Base-by-base conservation (phyloP, 1,139 yeast genomes). In the Blastobotrys malaysiensis region DNA sequence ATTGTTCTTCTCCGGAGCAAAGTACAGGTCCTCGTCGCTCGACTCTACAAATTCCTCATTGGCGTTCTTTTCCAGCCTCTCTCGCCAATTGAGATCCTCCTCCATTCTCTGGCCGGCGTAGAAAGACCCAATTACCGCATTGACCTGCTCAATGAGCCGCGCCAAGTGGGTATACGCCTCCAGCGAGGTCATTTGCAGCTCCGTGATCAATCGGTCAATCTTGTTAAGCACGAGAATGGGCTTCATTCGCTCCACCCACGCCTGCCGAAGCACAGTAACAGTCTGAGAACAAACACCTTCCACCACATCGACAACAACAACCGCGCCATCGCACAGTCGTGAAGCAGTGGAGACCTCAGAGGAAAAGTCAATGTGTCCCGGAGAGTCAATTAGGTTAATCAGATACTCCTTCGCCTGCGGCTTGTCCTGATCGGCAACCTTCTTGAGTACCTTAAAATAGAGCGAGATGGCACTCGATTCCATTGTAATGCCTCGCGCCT, bases 271-370 rank as follows among this genome's bases (percentile, higher is more conserved):
- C 1, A 95, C 99, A 22, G 95, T 91, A 9, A 93, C 88, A 0
- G 99, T 95, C 68, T 93, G 99, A 0, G 97, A 90, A 65, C 98
- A 90, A 0, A 95, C 98, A 31, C 99, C 99, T 72, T 95, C 99
- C 2, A 95, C 97, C 1, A 88, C 98, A 69, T 93, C 99, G 1
- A 95, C 97, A 19, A 95, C 75, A 0, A 95, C 95, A 4, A 95
- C 86, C 0, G 98, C 97, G 43, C 98, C 98, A 68, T 95, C 99
- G 72, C 98, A 95, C 50, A 95, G 75, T 65, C 99, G 78, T 1
- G 98, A 89, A 0, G 98, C 96, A 0, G 97, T 88, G 14, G 97
- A 88, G 0, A 95, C 99, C 67, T 95, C 99, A 6, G 95, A 86
- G 0, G 96, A 86, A 68, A 95, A 95, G 70, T 95, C 99, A 61